phyloP scores from a whole-genome alignment of 169 alveolate species.

The Plasmodium cynomolgi region DNA sequence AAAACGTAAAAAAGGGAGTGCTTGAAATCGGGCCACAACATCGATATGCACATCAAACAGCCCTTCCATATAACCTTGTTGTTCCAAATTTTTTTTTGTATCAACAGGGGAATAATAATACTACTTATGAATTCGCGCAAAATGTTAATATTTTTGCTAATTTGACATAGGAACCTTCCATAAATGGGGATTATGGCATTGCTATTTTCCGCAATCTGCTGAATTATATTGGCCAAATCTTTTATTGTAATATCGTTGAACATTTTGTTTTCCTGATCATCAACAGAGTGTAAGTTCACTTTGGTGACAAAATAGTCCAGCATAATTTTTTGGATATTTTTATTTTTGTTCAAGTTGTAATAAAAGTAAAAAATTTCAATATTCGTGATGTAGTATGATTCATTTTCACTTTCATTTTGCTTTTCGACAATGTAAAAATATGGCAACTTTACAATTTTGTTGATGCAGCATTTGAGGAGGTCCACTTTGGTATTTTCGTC shows the following conservation, averaged over 20 bases:
- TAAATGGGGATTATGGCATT: conserved; percentile 68
- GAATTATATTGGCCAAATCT: conserved; percentile 73
- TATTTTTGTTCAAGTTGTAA: conserved; percentile 68
- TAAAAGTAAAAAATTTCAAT: conserved; percentile 66
- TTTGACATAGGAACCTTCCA: conserved; percentile 72
- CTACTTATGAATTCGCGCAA: conserved; percentile 71
- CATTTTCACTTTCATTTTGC: conserved; percentile 66
- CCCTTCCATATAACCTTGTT: conserved; percentile 75
- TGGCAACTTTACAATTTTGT: conserved; percentile 63
- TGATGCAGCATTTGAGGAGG: conserved; percentile 37
- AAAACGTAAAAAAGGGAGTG: conserved; percentile 69
- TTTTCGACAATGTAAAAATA: conserved; percentile 47
- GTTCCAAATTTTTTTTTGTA: conserved; percentile 74
- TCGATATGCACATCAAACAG: conserved; percentile 67
- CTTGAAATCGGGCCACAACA: conserved; percentile 74
- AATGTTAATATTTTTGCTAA: conserved; percentile 58
- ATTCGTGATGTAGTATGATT: conserved; percentile 69
- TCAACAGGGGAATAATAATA: conserved; percentile 69
- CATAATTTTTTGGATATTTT: conserved; percentile 72
- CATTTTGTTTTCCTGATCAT: conserved; percentile 60
- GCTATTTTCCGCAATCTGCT: conserved; percentile 60
- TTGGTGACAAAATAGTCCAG: conserved; percentile 73
- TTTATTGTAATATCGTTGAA: conserved; percentile 62
- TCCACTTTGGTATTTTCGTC: conserved; percentile 70
- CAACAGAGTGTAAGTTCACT: conserved; percentile 45